These are phyloP conservation scores for Pleurozium schreberi DNA, from an alignment of 225 moss, liverwort and hornwort genomes.

Conservation along the genomic window DNA sequence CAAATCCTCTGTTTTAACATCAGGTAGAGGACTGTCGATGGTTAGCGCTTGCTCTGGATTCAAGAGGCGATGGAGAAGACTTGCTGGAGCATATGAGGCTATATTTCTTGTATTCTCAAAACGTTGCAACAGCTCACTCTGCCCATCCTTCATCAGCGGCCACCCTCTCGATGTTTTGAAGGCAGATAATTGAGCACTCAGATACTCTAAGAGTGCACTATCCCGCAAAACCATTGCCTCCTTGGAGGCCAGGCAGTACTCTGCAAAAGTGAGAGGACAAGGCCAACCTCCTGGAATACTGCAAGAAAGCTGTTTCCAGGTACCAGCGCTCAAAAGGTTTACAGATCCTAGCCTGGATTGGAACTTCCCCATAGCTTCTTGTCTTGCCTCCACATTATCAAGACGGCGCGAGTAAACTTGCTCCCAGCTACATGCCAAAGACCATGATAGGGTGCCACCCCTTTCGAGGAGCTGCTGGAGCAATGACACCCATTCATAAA, in stretches of 20 bases:
- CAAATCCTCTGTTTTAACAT: conserved; percentile 9
- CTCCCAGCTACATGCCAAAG: conserved; percentile 85
- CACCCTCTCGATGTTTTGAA: conserved; percentile 28
- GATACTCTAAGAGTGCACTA: conserved; percentile 53
- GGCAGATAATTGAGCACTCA: conserved; percentile 42
- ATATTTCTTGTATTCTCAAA: conserved; percentile 13
- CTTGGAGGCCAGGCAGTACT: conserved; percentile 44
- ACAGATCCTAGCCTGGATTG: conserved; percentile 30
- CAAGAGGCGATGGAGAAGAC: conserved; percentile 27
- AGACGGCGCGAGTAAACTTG: conserved; percentile 76
- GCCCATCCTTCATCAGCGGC: conserved; percentile 14
- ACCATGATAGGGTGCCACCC: conserved; percentile 60
- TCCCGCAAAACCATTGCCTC: conserved; percentile 65
- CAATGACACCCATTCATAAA: conserved; percentile 80
- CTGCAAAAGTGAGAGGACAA: conserved; percentile 37
- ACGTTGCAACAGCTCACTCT: conserved; percentile 5
- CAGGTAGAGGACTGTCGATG: neutral
- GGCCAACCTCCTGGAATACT: conserved; percentile 92
- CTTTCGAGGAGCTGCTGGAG: conserved; percentile 79
- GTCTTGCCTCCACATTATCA: conserved; percentile 41
- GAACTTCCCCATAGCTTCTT: conserved; percentile 54
- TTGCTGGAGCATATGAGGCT: conserved; percentile 25
- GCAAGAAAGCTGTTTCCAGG: conserved; percentile 35
- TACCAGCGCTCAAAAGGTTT: conserved; percentile 19
- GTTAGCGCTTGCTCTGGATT: conserved; percentile 13